These are phyloP conservation scores for Moricandia moricandioides DNA, from an alignment of 345 rosid genomes.

Conservation along the genomic window DNA sequence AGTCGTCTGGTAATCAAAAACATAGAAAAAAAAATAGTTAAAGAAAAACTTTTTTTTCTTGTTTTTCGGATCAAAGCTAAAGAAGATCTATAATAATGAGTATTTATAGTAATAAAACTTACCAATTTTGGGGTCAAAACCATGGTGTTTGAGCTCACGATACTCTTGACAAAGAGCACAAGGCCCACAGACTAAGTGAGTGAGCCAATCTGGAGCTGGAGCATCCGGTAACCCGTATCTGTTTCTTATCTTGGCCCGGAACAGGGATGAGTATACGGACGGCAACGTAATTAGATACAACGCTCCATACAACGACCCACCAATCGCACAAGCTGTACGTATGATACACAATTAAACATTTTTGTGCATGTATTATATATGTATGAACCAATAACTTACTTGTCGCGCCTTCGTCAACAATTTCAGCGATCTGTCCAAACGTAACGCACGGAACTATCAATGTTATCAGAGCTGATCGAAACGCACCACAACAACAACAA, in stretches of 20 bases:
- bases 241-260: slow-evolving; percentile 46
- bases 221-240: slow-evolving; percentile 49
- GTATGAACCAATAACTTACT: slow-evolving; percentile 19
- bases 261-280: slow-evolving; percentile 44
- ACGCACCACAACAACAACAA: neutral
- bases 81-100: neutral
- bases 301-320: slow-evolving; percentile 42
- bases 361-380: neutral
- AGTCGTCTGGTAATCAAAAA: neutral
- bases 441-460: slow-evolving; percentile 53
- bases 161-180: slow-evolving; percentile 64
- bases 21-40: neutral
- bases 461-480: slow-evolving; percentile 44
- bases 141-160: slow-evolving; percentile 54
- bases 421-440: slow-evolving; percentile 53
- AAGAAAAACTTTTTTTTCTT: too few relatives aligned
- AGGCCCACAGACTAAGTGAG: slow-evolving; percentile 44
- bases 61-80: too few relatives aligned
- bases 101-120: neutral
- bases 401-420: slow-evolving; percentile 37
- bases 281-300: slow-evolving; percentile 23
- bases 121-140: slow-evolving; percentile 59
- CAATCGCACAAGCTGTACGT: slow-evolving; percentile 42
- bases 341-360: neutral
- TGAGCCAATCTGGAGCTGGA: slow-evolving; percentile 55